phyloP scores from a whole-genome alignment of 139 green algal species.

The Picochlorum sp. region DNA sequence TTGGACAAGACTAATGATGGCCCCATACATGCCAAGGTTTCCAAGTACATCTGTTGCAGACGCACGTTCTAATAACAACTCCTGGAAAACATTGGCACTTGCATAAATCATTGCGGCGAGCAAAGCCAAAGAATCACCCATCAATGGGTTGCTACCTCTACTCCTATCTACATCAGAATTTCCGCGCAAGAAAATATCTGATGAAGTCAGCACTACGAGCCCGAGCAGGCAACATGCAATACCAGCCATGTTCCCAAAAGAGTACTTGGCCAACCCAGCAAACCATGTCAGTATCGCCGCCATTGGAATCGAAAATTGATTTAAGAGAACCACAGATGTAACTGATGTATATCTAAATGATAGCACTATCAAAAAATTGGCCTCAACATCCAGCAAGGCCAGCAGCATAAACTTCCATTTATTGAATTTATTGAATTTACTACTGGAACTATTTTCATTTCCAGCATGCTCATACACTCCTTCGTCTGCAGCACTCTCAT shows the following conservation, averaged over 20 bases:
- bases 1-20: conserved; percentile 25
- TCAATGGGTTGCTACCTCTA: conserved; percentile 7
- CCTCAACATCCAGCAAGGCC: conserved; percentile 61
- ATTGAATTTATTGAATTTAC: not conserved
- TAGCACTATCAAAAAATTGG: conserved; percentile 36
- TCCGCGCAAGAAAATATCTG: conserved; percentile 55
- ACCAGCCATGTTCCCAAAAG: conserved; percentile 32
- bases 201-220: too few relatives aligned
- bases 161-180: conserved; percentile 23
- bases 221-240: conserved; percentile 36
- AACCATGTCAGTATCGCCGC: conserved; percentile 23
- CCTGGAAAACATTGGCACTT: conserved; percentile 49
- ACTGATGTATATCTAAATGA: not conserved
- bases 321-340: conserved; percentile 48
- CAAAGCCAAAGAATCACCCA: conserved; percentile 61
- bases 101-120: conserved; percentile 56
- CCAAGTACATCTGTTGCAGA: conserved; percentile 23
- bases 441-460: not conserved
- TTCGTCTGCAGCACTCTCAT: too few relatives aligned
- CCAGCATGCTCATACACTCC: not conserved
- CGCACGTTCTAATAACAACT: conserved; percentile 19
- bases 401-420: conserved; percentile 41
- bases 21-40: conserved; percentile 39
- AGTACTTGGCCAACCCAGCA: conserved; percentile 33
- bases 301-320: conserved; percentile 66